Percentiles rank a stretch among this genome's conserved stretches.
These are phyloP conservation scores for Flammula alnicola DNA, from an alignment of 1,284 basidiomycete species.

Conservation along the genomic window DNA sequence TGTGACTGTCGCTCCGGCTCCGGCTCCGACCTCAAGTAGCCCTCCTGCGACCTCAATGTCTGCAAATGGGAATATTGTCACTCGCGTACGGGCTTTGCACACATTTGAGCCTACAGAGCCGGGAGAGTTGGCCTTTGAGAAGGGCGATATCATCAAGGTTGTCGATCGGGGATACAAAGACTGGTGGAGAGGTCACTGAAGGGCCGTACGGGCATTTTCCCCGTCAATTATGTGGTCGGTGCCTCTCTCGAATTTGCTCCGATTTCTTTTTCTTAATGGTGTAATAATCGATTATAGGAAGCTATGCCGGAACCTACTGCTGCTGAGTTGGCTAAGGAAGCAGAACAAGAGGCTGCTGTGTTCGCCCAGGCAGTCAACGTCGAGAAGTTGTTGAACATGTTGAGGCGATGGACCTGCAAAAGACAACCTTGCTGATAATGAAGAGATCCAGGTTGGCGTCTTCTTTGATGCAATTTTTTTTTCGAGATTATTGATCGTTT, in stretches of 20 bases:
- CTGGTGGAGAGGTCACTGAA: conserved; percentile 98
- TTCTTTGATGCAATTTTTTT: neutral
- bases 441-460: conserved; percentile 83
- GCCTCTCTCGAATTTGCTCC: conserved; percentile 10
- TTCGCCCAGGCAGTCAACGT: conserved; percentile 87
- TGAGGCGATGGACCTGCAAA: conserved; percentile 79
- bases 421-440: conserved; percentile 91
- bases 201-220: conserved; percentile 96
- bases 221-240: conserved; percentile 94
- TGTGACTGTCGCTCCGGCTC: conserved; percentile 19
- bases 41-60: conserved; percentile 26
- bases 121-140: conserved; percentile 92
- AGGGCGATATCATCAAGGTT: conserved; percentile 96
- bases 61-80: conserved; percentile 54
- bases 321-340: conserved; percentile 81
- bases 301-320: conserved; percentile 86
- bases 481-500: conserved; percentile 1
- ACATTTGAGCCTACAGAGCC: conserved; percentile 89
- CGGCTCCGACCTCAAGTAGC: conserved; percentile 22
- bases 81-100: conserved; percentile 90
- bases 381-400: conserved; percentile 83
- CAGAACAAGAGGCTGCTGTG: conserved; percentile 87
- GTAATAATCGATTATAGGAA: conserved; percentile 63
- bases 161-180: conserved; percentile 95
- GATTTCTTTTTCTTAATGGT: no score